Percentiles rank a stretch among this genome's conserved stretches.
These are phyloP conservation scores for Apophysomyces ossiformis DNA, from an alignment of 371 early-diverging fungal species.

Conservation along the genomic window DNA sequence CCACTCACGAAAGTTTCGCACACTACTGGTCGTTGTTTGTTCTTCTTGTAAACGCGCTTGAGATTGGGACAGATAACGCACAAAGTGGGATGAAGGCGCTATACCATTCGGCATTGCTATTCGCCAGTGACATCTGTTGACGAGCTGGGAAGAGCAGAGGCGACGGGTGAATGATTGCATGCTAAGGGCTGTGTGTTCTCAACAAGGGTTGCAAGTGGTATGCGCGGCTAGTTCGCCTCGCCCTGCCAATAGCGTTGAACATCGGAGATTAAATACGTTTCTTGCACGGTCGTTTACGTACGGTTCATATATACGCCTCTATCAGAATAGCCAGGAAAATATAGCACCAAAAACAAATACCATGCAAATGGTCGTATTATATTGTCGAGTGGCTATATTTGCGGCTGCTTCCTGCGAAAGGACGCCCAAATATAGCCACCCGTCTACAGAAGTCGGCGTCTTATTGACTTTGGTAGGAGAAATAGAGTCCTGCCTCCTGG, in stretches of 20 bases:
- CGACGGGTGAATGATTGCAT: not conserved
- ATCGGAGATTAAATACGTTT: not conserved
- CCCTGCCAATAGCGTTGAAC: no score
- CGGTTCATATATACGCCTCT: no score
- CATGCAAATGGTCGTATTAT: no score
- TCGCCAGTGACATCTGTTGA: not conserved
- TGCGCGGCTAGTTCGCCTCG: not conserved
- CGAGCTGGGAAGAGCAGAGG: not conserved
- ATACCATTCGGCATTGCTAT: not conserved
- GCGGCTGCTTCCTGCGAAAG: no score
- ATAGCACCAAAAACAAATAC: no score
- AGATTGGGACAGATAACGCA: not conserved
- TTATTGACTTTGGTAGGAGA: no score
- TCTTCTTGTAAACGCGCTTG: slow-evolving; percentile 5
- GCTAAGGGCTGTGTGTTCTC: not conserved
- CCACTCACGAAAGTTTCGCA: slow-evolving; percentile 18
- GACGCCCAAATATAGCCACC: no score
- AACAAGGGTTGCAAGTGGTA: not conserved
- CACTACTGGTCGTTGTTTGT: not conserved
- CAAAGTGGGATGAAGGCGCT: not conserved
- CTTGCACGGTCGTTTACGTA: not conserved
- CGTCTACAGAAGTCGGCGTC: no score
- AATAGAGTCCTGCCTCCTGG: no score
- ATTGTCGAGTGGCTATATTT: no score
- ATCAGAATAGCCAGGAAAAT: no score